Evolutionary conservation across 208 protist species (phyloP).

Genomic region (Leptomonas pyrrhocoris): DNA sequence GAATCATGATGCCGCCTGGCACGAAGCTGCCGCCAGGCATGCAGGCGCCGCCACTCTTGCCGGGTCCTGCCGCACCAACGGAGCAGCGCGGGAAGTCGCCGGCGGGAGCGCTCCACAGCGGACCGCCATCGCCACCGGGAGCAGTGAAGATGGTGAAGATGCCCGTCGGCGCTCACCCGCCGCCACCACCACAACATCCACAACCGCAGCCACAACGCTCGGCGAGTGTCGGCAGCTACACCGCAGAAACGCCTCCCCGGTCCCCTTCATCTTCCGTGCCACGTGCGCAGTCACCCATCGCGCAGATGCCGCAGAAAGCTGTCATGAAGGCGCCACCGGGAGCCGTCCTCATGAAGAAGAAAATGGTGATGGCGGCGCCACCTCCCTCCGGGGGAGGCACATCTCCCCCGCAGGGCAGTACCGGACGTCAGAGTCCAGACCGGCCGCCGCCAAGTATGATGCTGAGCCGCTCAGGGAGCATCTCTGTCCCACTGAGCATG

Average conservation of each 20-base stretch:
- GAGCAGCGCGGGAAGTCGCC: conserved; percentile 6
- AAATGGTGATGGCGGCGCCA: neutral
- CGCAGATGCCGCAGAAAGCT: conserved; percentile 10
- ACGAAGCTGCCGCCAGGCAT: conserved; percentile 8
- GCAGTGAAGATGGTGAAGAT: conserved; percentile 15
- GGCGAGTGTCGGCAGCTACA: neutral
- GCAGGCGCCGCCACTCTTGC: neutral
- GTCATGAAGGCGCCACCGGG: conserved; percentile 9
- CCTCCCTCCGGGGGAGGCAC: neutral
- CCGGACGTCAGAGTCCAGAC: neutral
- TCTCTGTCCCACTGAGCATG: neutral
- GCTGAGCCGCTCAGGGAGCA: neutral
- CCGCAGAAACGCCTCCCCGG: neutral
- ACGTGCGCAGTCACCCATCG: neutral
- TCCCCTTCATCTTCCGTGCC: neutral
- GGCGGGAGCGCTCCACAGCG: neutral
- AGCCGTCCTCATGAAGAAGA: conserved; percentile 9
- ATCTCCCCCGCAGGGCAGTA: neutral
- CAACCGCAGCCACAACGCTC: neutral
- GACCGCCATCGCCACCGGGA: neutral
- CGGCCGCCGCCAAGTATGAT: neutral
- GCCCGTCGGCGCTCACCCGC: neutral
- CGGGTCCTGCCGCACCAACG: neutral
- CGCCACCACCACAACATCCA: neutral
- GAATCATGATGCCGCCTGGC: conserved; percentile 20